These are phyloP conservation scores for Yarrowia hollandica DNA, from an alignment of 805 yeast genomes.

Conservation along the genomic window DNA sequence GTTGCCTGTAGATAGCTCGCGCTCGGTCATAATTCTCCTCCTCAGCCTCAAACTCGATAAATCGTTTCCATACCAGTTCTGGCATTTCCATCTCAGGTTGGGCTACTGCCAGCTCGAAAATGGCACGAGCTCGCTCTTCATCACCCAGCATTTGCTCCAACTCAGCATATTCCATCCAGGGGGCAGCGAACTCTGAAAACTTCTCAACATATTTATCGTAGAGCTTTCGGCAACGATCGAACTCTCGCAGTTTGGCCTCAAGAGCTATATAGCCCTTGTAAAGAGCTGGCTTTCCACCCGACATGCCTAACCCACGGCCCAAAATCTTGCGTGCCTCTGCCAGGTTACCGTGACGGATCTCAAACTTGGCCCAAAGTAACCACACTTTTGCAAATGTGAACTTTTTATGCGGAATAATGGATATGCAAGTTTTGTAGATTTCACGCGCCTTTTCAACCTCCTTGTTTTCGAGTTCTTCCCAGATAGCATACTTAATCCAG, in stretches of 20 bases:
- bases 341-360: slow-evolving; percentile 59
- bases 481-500: slow-evolving; percentile 66
- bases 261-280: slow-evolving; percentile 64
- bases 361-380: slow-evolving; percentile 70
- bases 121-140: slow-evolving; percentile 60
- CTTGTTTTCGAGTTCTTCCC: slow-evolving; percentile 53
- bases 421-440: slow-evolving; percentile 53
- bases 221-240: slow-evolving; percentile 73
- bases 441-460: slow-evolving; percentile 51
- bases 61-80: slow-evolving; percentile 44
- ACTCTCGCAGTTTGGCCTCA: slow-evolving; percentile 70
- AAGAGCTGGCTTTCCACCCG: slow-evolving; percentile 56
- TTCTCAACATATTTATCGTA: slow-evolving; percentile 65
- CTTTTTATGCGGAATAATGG: slow-evolving; percentile 54
- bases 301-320: slow-evolving; percentile 70
- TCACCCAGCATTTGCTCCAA: slow-evolving; percentile 73
- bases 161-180: slow-evolving; percentile 66
- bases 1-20: slow-evolving; percentile 50
- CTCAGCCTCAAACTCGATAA: slow-evolving; percentile 63
- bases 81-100: slow-evolving; percentile 38
- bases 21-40: slow-evolving; percentile 58
- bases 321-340: slow-evolving; percentile 61
- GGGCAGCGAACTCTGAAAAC: slow-evolving; percentile 45
- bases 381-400: slow-evolving; percentile 75
- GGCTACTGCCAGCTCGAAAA: slow-evolving; percentile 55